Evolutionary conservation across 306 rosid genomes (phyloP).

Genomic region (Psophocarpus tetragonolobus): DNA sequence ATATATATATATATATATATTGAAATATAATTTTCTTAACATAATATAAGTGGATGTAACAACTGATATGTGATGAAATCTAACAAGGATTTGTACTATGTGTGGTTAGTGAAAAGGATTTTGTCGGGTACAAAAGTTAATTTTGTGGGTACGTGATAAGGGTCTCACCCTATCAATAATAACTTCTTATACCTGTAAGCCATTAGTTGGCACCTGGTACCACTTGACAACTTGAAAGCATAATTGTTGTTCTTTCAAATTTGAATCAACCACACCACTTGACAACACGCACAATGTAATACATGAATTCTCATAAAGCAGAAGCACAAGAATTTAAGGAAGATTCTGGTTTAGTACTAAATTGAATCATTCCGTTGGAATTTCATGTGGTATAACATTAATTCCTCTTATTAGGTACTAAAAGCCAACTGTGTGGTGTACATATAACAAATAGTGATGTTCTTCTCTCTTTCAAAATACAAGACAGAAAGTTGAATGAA

Average conservation of each 20-base stretch:
- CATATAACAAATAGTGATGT: not conserved
- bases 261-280: not conserved
- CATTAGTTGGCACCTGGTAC: not conserved
- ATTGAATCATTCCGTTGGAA: not conserved
- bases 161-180: not conserved
- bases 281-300: not conserved
- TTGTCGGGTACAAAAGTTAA: not conserved
- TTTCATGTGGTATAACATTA: not conserved
- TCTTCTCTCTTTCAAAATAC: not conserved
- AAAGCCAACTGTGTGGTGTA: not conserved
- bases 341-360: not conserved
- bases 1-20: no score
- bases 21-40: not conserved
- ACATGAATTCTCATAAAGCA: not conserved
- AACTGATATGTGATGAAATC: not conserved
- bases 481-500: not conserved
- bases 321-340: not conserved
- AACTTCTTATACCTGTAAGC: slow-evolving; percentile 33
- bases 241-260: not conserved
- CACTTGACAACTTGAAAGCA: not conserved
- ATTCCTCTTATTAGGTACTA: not conserved
- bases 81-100: not conserved
- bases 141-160: slow-evolving; percentile 29
- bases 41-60: not conserved
- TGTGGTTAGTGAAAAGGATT: not conserved